Evolutionary conservation across 495 filamentous ascomycete genomes (phyloP).

Genomic region (Xylaria nigripes): DNA sequence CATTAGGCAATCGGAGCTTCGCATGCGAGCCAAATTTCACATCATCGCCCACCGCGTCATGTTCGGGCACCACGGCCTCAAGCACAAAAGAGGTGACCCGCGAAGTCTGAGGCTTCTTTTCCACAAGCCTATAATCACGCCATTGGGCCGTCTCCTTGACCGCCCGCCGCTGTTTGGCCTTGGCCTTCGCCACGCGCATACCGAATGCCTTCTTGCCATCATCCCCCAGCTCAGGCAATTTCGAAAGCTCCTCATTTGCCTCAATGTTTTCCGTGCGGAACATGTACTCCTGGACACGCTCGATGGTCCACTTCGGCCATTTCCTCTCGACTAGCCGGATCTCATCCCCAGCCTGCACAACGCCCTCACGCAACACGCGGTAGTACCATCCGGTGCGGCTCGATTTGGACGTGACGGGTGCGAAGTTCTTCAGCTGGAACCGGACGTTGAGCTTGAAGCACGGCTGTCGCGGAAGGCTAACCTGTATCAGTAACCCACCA

Average conservation of each 20-base stretch:
- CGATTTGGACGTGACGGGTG: conserved; percentile 41
- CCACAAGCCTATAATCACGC: conserved; percentile 37
- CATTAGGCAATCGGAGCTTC: conserved; percentile 39
- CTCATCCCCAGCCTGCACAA: conserved; percentile 39
- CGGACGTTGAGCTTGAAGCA: conserved; percentile 53
- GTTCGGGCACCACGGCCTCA: conserved; percentile 24
- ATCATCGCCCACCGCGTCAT: conserved; percentile 10
- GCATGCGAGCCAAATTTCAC: conserved; percentile 32
- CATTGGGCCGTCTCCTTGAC: conserved; percentile 29
- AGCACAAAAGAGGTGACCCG: conserved; percentile 36
- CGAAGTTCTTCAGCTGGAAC: conserved; percentile 47
- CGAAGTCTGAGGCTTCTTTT: conserved; percentile 34
- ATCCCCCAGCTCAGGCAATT: conserved; percentile 39
- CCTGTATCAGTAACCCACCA: conserved; percentile 33
- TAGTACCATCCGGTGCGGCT: conserved; percentile 51
- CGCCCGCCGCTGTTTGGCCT: conserved; percentile 26
- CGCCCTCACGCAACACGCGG: conserved; percentile 40
- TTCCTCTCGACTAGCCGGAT: conserved; percentile 36
- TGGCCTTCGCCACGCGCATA: conserved; percentile 28
- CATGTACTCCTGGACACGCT: conserved; percentile 47
- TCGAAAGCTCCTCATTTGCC: conserved; percentile 38
- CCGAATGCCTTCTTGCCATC: conserved; percentile 37
- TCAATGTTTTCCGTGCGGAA: conserved; percentile 38
- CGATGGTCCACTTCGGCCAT: conserved; percentile 48
- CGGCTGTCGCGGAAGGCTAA: conserved; percentile 44